Percentiles rank a stretch among this genome's conserved stretches.
Conservation (phyloP, 2,329 filamentous ascomycete genomes). For the Colletotrichum sp. region DNA sequence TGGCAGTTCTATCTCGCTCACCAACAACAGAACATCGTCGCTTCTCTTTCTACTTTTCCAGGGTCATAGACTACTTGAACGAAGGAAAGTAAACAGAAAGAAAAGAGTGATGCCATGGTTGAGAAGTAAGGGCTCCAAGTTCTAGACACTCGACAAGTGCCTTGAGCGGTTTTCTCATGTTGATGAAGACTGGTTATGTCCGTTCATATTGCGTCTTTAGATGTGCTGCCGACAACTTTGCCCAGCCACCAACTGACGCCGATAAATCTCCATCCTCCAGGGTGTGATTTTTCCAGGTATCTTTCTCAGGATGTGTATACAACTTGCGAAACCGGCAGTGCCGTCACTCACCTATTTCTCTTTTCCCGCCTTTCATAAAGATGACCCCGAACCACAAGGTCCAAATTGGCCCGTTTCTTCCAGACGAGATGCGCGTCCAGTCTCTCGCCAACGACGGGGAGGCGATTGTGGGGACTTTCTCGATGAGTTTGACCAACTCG, state of each 20-base stretch:
- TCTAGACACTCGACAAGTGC: not conserved
- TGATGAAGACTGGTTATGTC: rapidly evolving
- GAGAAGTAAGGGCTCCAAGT: not conserved
- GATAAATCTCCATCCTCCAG: not conserved
- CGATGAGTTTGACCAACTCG: rapidly evolving
- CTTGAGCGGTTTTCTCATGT: rapidly evolving
- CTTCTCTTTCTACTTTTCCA: not conserved
- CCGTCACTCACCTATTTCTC: too few relatives aligned
- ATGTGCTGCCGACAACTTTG: not conserved
- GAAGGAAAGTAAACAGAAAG: not conserved
- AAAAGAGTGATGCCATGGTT: not conserved
- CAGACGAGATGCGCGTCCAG: too few relatives aligned
- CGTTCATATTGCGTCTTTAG: not conserved
- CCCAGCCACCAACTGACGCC: not conserved
- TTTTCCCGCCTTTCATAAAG: too few relatives aligned
- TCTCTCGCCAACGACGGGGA: not conserved
- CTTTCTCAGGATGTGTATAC: not conserved
- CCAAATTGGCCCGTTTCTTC: too few relatives aligned
- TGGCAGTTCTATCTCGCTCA: not conserved
- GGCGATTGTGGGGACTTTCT: not conserved
- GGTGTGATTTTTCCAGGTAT: not conserved
- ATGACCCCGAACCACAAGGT: too few relatives aligned
- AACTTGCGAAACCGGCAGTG: not conserved
- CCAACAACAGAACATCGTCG: too few relatives aligned
- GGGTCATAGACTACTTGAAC: not conserved